These are phyloP conservation scores for slime mould (Dictyostelium discoideum) DNA, from an alignment of 78 protist genomes.

Conservation along the genomic window dicty_2.7 NC_007089.4:1996501-1997000, in stretches of 20 bases:
- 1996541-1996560: not conserved
- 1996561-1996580: slow-evolving; percentile 39
- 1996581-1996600: slow-evolving; percentile 47
- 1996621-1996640: not conserved
- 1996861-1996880: slow-evolving; percentile 19
- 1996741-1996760: not conserved
- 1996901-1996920: not conserved
- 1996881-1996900: not conserved
- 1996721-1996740: too few species aligned
- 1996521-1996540: not conserved
- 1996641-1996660: not conserved
- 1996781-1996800: not conserved
- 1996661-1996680: not conserved
- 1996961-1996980: not conserved
- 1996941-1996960: not conserved
- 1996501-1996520: not conserved
- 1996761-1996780: not conserved
- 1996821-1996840: not conserved
- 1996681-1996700: not conserved
- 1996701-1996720: not conserved
- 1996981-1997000: not conserved
- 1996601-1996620: not conserved
- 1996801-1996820: not conserved
- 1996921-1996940: not conserved
- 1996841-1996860: not conserved